Percentiles rank a stretch among this genome's conserved stretches.
phyloP scores from a whole-genome alignment of 2,329 filamentous ascomycete genomes.

The Karstenula rhodostoma region DNA sequence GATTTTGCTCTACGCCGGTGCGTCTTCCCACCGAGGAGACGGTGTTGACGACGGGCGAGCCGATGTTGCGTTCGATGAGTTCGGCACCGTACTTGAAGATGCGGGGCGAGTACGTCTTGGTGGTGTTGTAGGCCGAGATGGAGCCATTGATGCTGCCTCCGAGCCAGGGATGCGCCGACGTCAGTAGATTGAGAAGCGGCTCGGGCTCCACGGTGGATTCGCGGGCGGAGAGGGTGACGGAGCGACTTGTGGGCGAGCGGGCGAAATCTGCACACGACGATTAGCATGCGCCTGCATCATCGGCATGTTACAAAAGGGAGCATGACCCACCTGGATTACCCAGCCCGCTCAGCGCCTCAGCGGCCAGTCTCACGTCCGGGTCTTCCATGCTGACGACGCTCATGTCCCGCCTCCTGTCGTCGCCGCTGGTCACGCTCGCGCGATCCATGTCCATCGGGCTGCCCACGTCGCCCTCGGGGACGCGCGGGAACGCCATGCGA shows the following conservation, averaged over 20 bases:
- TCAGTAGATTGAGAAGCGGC: constrained; percentile 84
- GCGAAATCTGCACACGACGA: constrained; percentile 49
- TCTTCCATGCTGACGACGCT: constrained; percentile 59
- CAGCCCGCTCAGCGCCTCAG: constrained; percentile 59
- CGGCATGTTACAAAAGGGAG: too few species aligned
- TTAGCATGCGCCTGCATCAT: constrained; percentile 16
- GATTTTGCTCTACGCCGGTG: constrained; percentile 86
- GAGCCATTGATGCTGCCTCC: constrained; percentile 86
- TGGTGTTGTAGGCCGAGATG: constrained; percentile 82
- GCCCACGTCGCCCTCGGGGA: constrained; percentile 47
- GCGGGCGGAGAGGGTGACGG: constrained; percentile 43
- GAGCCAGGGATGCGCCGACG: constrained; percentile 85
- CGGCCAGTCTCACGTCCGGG: constrained; percentile 58
- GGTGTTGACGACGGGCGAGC: constrained; percentile 81
- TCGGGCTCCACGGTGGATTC: constrained; percentile 66
- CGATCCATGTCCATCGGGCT: constrained; percentile 56
- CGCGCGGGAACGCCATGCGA: constrained; percentile 40
- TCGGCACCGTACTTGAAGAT: constrained; percentile 89
- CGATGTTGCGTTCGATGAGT: constrained; percentile 87
- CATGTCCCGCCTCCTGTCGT: constrained; percentile 43
- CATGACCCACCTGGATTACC: constrained; percentile 56
- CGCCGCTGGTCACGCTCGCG: constrained; percentile 54
- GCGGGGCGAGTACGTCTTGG: constrained; percentile 88
- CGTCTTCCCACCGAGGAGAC: constrained; percentile 83
- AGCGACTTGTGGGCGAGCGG: constrained; percentile 49